Percentiles rank a stretch among this genome's conserved stretches.
phyloP scores from a whole-genome alignment of 768 basidiomycete genomes.

The Dictyophora rubrovolvata region DNA sequence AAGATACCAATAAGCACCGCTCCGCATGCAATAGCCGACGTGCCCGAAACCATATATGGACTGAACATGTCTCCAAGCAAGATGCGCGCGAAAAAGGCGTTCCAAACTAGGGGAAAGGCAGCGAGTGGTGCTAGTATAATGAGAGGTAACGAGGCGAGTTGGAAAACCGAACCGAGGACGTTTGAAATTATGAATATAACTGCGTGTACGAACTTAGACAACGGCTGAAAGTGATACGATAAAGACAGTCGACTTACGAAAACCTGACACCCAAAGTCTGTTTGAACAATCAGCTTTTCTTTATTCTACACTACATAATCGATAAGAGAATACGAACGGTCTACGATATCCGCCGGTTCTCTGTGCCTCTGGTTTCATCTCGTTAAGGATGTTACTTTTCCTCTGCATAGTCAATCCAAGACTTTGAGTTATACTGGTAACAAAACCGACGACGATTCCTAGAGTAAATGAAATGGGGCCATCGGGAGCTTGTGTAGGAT shows the following conservation, averaged over 20 bases:
- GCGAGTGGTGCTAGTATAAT: constrained; percentile 92
- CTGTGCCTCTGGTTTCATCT: constrained; percentile 50
- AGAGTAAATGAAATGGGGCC: constrained; percentile 28
- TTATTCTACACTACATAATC: not conserved
- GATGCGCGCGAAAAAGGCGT: constrained; percentile 81
- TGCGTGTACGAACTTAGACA: constrained; percentile 14
- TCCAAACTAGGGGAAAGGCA: constrained; percentile 88
- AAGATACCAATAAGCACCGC: constrained; percentile 86
- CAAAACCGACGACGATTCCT: constrained; percentile 49
- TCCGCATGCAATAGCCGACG: constrained; percentile 76
- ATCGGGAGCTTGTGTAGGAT: not conserved
- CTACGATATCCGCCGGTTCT: constrained; percentile 65
- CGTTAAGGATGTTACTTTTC: constrained; percentile 84
- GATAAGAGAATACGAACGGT: constrained; percentile 46
- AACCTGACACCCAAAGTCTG: constrained; percentile 85
- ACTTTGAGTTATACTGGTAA: constrained; percentile 80
- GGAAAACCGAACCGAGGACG: constrained; percentile 77
- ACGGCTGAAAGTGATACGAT: not conserved
- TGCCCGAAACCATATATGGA: constrained; percentile 76
- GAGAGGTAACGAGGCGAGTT: constrained; percentile 88
- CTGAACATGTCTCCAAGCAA: constrained; percentile 83
- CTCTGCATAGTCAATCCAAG: constrained; percentile 87
- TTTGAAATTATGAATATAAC: constrained; percentile 82
- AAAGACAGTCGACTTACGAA: constrained; percentile 30
- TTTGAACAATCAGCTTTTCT: not conserved